These are phyloP conservation scores for Naumovozyma baii DNA, from an alignment of 805 yeast genomes.

Conservation along the genomic window DNA sequence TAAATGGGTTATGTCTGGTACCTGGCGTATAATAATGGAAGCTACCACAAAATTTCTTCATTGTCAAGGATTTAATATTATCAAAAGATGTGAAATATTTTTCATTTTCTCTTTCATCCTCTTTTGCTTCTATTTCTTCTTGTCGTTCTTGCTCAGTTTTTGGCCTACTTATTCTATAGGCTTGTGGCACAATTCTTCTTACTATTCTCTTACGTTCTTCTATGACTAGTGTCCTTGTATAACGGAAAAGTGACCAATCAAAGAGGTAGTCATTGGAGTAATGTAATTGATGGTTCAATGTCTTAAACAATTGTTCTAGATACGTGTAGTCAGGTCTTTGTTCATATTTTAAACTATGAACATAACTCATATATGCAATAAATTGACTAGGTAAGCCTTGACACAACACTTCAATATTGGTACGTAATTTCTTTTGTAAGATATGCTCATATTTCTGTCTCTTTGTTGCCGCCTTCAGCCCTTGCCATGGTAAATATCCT, in stretches of 20 bases:
- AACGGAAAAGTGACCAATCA: constrained; percentile 76
- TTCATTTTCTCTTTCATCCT: constrained; percentile 7
- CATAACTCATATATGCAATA: constrained; percentile 76
- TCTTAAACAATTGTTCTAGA: constrained; percentile 81
- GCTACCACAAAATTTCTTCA: constrained; percentile 29
- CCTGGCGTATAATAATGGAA: constrained; percentile 28
- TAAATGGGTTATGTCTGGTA: constrained; percentile 26
- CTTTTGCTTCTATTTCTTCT: constrained; percentile 3
- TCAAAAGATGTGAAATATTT: constrained; percentile 8
- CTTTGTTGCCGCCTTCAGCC: constrained; percentile 91
- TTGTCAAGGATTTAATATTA: constrained; percentile 26
- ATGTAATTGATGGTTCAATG: constrained; percentile 76
- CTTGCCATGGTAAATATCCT: constrained; percentile 98
- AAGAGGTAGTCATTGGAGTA: constrained; percentile 89
- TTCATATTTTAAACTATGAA: constrained; percentile 84
- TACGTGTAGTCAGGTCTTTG: constrained; percentile 93
- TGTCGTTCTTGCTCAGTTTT: constrained; percentile 12
- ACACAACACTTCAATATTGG: constrained; percentile 76
- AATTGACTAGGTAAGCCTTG: constrained; percentile 90
- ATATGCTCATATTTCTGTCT: constrained; percentile 95
- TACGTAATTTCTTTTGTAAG: constrained; percentile 88
- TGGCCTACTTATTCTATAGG: constrained; percentile 3
- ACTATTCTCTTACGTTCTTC: constrained; percentile 12
- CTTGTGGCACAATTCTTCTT: background rate
- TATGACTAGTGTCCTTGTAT: constrained; percentile 28